Conservation (phyloP, 176 grass and related monocot species). For the Raddia guianensis region DNA sequence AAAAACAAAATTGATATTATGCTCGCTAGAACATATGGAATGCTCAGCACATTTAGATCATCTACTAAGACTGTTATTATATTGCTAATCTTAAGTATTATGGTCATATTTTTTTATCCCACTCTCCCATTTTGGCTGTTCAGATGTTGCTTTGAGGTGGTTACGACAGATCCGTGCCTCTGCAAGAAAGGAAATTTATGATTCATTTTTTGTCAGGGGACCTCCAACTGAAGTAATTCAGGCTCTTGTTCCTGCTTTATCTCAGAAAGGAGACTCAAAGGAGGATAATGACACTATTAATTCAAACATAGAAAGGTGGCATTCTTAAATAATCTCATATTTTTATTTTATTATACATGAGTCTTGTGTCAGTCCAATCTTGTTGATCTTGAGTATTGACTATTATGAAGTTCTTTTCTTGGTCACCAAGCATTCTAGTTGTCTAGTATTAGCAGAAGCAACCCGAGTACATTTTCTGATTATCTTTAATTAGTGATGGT, state of each 20-base stretch:
- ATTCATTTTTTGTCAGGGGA: conserved; percentile 85
- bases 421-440: background rate
- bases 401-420: conserved; percentile 13
- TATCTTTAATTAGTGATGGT: conserved; percentile 13
- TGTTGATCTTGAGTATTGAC: background rate
- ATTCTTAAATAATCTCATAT: conserved; percentile 4
- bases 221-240: conserved; percentile 85
- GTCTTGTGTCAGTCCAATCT: conserved; percentile 13
- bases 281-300: conserved; percentile 60
- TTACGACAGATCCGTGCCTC: conserved; percentile 49
- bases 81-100: conserved; percentile 27
- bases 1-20: background rate
- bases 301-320: conserved; percentile 82
- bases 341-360: conserved; percentile 24
- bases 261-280: conserved; percentile 61
- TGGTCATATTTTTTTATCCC: conserved; percentile 24
- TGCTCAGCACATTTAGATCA: conserved; percentile 20
- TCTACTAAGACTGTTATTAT: conserved; percentile 32
- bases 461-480: conserved; percentile 16
- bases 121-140: conserved; percentile 44
- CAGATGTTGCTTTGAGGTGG: conserved; percentile 91
- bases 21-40: background rate
- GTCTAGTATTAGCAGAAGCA: conserved; percentile 25
- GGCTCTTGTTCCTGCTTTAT: conserved; percentile 69
- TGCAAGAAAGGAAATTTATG: conserved; percentile 79